Conservation (phyloP, 768 basidiomycete species). For the Agrocybe praecox region DNA sequence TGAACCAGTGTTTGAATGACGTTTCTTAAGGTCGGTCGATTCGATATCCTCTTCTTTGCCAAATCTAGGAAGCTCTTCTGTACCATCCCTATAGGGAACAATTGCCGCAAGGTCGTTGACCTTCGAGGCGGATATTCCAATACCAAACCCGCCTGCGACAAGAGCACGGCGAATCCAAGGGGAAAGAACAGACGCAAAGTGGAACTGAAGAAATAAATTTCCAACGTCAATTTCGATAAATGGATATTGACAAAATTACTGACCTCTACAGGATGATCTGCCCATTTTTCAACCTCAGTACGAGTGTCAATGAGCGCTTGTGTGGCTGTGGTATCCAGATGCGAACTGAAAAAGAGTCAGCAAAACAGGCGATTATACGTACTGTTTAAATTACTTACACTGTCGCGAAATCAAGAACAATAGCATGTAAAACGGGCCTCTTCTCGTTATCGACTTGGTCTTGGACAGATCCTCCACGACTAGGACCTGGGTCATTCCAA, state of each 20-base stretch:
- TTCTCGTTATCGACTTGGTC: conserved; percentile 52
- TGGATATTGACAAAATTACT: conserved; percentile 11
- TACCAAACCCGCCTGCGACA: conserved; percentile 89
- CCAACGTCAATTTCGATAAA: not conserved
- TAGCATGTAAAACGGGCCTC: conserved; percentile 75
- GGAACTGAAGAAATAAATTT: conserved; percentile 65
- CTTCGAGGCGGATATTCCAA: conserved; percentile 47
- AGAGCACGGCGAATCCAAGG: conserved; percentile 94
- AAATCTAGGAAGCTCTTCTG: conserved; percentile 24
- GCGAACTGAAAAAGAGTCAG: conserved; percentile 48
- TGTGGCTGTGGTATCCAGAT: conserved; percentile 90
- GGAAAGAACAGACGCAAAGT: conserved; percentile 90
- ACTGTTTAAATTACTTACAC: conserved; percentile 53
- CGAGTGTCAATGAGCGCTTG: conserved; percentile 92
- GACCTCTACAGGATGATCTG: conserved; percentile 74
- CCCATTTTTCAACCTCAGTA: conserved; percentile 86
- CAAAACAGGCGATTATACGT: not conserved
- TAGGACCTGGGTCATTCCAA: conserved; percentile 93
- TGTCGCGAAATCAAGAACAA: conserved; percentile 89
- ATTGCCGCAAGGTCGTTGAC: conserved; percentile 74
- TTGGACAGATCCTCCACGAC: conserved; percentile 42
- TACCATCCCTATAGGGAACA: conserved; percentile 58
- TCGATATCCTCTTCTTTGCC: conserved; percentile 20
- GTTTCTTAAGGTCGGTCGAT: conserved; percentile 37
- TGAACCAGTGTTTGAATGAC: conserved; percentile 12